phyloP scores from a whole-genome alignment of 176 grass and related monocot genomes.

The Juncus effusus region DNA sequence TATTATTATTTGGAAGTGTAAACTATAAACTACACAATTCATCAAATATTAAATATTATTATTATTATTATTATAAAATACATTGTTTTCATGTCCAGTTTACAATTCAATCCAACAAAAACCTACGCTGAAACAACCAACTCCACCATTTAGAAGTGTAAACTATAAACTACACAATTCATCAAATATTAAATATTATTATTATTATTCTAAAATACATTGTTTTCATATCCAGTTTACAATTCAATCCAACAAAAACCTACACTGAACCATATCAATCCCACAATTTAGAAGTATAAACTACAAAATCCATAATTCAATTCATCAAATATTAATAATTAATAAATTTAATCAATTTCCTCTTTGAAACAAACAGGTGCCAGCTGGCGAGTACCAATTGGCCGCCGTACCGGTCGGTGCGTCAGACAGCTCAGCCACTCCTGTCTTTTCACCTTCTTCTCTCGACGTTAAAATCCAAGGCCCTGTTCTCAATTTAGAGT shows the following conservation, averaged over 20 bases:
- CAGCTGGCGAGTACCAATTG: conserved; percentile 69
- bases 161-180: background rate
- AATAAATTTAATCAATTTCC: background rate
- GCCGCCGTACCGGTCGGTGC: conserved; percentile 70
- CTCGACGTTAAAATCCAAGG: conserved; percentile 66
- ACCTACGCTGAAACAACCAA: too few relatives aligned
- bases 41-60: conserved; percentile 1
- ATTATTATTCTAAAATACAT: too few relatives aligned
- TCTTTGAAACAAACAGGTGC: conserved; percentile 50
- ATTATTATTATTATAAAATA: too few relatives aligned
- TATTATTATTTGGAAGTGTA: conserved; percentile 2
- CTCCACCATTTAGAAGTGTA: too few relatives aligned
- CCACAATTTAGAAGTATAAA: too few relatives aligned
- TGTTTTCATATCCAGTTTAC: too few relatives aligned
- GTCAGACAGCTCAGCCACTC: conserved; percentile 45
- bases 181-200: conserved; percentile 1
- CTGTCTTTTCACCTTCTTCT: conserved; percentile 80
- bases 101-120: too few relatives aligned
- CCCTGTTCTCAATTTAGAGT: conserved; percentile 75
- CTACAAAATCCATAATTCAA: too few relatives aligned
- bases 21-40: background rate
- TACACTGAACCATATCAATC: too few relatives aligned
- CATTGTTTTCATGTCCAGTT: too few relatives aligned
- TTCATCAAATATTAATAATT: background rate
- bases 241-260: too few relatives aligned